Conservation (phyloP, 2,329 filamentous ascomycete genomes). For the Clarireedia hainanense region DNA sequence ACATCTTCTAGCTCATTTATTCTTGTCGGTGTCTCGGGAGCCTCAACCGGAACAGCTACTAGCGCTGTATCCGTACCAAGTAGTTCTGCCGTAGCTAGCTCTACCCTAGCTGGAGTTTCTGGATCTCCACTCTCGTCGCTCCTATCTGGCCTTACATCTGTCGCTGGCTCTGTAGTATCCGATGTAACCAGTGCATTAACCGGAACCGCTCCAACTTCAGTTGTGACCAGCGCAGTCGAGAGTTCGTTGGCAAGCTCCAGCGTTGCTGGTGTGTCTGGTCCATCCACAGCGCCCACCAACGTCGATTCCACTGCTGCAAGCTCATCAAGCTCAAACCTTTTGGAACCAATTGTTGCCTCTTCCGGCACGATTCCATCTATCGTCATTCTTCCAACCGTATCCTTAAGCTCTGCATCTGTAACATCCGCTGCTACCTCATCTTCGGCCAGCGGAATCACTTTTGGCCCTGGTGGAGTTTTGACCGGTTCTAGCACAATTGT, state of each 20-base stretch:
- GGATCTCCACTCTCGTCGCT: background rate
- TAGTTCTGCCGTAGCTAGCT: background rate
- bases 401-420: background rate
- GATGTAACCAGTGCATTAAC: background rate
- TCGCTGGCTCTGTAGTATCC: background rate
- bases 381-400: slow-evolving; percentile 13
- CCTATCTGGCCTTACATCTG: background rate
- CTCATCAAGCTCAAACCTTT: slow-evolving; percentile 1
- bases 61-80: background rate
- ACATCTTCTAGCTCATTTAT: background rate
- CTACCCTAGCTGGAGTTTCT: background rate
- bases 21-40: background rate
- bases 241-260: background rate
- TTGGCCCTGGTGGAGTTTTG: slow-evolving; percentile 26
- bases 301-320: background rate
- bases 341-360: slow-evolving; percentile 10
- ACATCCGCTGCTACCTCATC: slow-evolving; percentile 11
- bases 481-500: slow-evolving; percentile 6
- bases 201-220: background rate
- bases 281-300: background rate
- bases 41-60: background rate
- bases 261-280: background rate
- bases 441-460: slow-evolving; percentile 21
- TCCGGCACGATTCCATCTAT: slow-evolving; percentile 10
- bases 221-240: background rate